Conservation (phyloP, 2,329 filamentous ascomycete species). For the Ophiostoma fasciatum region DNA sequence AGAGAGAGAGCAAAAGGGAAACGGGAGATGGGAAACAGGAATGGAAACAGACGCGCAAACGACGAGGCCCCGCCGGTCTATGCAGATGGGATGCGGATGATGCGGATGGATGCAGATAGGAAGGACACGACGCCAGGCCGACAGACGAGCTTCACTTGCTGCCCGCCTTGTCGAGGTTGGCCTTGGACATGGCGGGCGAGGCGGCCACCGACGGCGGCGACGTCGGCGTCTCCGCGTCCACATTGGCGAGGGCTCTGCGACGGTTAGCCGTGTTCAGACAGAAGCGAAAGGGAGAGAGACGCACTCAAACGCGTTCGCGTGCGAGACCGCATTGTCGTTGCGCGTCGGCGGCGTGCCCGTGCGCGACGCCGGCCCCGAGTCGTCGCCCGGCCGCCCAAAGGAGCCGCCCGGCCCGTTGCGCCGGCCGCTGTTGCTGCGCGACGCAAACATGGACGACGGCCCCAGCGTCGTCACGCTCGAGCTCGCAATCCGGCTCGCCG, state of each 20-base stretch:
- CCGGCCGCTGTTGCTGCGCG: constrained; percentile 82
- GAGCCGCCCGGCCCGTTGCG: constrained; percentile 54
- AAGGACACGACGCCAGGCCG: constrained; percentile 26
- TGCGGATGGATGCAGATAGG: constrained; percentile 12
- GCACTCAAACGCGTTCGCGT: constrained; percentile 90
- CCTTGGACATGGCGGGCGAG: constrained; percentile 52
- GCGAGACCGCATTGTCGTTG: constrained; percentile 32
- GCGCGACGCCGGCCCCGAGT: constrained; percentile 76
- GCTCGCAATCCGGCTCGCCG: constrained; percentile 43
- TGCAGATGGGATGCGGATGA: constrained; percentile 18
- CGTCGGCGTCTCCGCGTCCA: constrained; percentile 47
- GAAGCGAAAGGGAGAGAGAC: constrained; percentile 16
- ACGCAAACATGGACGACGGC: constrained; percentile 73
- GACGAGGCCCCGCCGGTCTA: constrained; percentile 25
- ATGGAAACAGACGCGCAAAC: background rate
- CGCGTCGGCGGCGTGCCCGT: constrained; percentile 70
- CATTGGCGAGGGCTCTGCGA: constrained; percentile 40
- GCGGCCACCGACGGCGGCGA: constrained; percentile 56
- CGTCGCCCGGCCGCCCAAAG: constrained; percentile 60
- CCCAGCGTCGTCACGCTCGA: constrained; percentile 51
- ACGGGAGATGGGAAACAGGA: background rate
- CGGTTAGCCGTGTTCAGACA: background rate
- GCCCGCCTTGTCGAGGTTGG: constrained; percentile 33
- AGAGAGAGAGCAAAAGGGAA: constrained; percentile 13
- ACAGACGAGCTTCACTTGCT: constrained; percentile 8